Conservation (phyloP, 2,329 filamentous ascomycete species). For the Penicillium sp. region DNA sequence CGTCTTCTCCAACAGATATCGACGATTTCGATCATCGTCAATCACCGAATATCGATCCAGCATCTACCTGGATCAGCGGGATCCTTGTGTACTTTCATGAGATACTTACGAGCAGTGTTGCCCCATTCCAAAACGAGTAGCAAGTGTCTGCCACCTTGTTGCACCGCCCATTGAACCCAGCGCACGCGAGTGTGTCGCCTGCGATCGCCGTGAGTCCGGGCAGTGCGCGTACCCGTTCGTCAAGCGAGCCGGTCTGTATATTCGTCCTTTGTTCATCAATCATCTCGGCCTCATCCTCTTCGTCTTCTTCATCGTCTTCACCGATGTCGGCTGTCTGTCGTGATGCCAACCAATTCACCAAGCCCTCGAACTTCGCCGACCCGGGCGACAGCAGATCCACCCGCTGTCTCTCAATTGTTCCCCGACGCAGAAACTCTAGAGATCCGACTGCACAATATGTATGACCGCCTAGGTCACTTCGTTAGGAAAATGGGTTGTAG, state of each 20-base stretch:
- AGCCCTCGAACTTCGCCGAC: slow-evolving; percentile 31
- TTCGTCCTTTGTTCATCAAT: slow-evolving; percentile 2
- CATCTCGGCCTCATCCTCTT: slow-evolving; percentile 7
- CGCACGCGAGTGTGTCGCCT: slow-evolving; percentile 44
- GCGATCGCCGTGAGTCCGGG: slow-evolving; percentile 22
- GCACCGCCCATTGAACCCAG: slow-evolving; percentile 82
- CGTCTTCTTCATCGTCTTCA: slow-evolving; percentile 30
- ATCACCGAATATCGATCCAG: slow-evolving; percentile 57
- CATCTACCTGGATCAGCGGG: slow-evolving; percentile 44
- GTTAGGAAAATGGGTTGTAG: slow-evolving; percentile 21
- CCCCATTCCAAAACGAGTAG: slow-evolving; percentile 88
- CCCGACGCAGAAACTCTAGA: slow-evolving; percentile 67
- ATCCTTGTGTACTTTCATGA: neutral
- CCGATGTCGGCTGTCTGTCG: slow-evolving; percentile 58
- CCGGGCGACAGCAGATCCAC: slow-evolving; percentile 26
- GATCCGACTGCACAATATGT: slow-evolving; percentile 83
- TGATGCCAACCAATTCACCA: slow-evolving; percentile 56
- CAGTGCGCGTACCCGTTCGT: slow-evolving; percentile 28
- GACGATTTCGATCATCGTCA: slow-evolving; percentile 57
- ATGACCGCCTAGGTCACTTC: slow-evolving; percentile 63
- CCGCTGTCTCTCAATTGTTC: slow-evolving; percentile 39
- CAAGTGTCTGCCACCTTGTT: slow-evolving; percentile 95
- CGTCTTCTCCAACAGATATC: slow-evolving; percentile 77
- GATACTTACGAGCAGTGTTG: slow-evolving; percentile 50
- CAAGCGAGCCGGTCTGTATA: slow-evolving; percentile 14